phyloP scores from a whole-genome alignment of 2,329 filamentous ascomycete species.

The Ascosphaera aggregata region DNA sequence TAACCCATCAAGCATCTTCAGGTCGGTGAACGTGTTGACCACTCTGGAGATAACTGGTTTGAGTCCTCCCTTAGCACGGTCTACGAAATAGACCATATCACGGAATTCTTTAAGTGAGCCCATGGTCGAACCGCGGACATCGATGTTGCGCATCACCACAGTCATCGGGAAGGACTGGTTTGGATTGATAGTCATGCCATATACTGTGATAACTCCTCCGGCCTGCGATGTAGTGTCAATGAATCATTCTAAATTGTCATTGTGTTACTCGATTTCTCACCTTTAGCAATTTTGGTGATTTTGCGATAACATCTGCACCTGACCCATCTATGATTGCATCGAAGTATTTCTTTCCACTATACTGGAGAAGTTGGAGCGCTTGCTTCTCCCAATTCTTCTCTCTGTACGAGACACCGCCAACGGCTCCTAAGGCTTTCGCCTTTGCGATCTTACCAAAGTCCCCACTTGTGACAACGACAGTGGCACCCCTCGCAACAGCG shows the following conservation, averaged over 20 bases:
- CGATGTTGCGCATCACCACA: constrained; percentile 69
- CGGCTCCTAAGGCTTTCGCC: constrained; percentile 48
- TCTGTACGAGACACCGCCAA: constrained; percentile 64
- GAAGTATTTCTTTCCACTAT: constrained; percentile 37
- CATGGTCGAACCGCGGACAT: constrained; percentile 74
- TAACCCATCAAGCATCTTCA: constrained; percentile 55
- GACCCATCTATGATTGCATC: constrained; percentile 84
- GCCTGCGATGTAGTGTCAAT: constrained; percentile 15
- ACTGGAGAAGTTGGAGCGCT: constrained; percentile 32
- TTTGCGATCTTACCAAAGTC: constrained; percentile 50
- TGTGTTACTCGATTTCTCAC: constrained; percentile 11
- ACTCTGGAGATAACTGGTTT: constrained; percentile 54
- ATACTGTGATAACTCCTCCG: constrained; percentile 64
- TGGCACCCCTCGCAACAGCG: constrained; percentile 47
- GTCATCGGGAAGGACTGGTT: constrained; percentile 73
- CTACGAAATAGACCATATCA: constrained; percentile 76
- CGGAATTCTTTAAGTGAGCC: constrained; percentile 69
- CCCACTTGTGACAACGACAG: constrained; percentile 63
- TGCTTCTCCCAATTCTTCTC: constrained; percentile 61
- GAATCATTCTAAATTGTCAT: background rate
- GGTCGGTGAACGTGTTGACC: constrained; percentile 47
- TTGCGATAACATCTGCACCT: constrained; percentile 59
- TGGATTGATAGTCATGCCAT: constrained; percentile 75
- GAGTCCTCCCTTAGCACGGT: constrained; percentile 36
- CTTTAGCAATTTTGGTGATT: constrained; percentile 45